These are phyloP conservation scores for Castanea crenata DNA, from an alignment of 306 rosid species.

Conservation along the genomic window DNA sequence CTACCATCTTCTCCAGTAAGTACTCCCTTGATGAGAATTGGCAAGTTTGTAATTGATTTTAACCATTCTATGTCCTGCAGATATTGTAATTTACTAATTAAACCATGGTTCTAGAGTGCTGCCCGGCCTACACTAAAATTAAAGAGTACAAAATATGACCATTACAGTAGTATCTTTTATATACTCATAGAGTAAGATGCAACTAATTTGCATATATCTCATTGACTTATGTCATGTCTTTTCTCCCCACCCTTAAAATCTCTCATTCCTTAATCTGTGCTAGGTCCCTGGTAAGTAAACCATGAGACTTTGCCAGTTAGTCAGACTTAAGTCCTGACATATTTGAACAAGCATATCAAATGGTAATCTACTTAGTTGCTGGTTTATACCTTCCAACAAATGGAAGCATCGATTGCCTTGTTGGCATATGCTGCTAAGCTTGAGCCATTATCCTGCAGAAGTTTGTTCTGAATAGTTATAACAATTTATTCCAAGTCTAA, in stretches of 20 bases:
- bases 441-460: constrained; percentile 53
- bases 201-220: not conserved
- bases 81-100: not conserved
- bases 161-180: not conserved
- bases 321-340: not conserved
- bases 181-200: not conserved
- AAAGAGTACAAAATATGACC: not conserved
- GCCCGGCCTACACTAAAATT: not conserved
- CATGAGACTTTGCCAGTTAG: not conserved
- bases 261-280: not conserved
- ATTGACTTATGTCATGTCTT: not conserved
- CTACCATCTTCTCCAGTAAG: constrained; percentile 36
- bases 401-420: constrained; percentile 39
- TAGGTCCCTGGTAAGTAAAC: not conserved
- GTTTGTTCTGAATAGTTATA: not conserved
- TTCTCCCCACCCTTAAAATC: not conserved
- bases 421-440: constrained; percentile 35
- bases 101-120: not conserved
- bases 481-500: not conserved
- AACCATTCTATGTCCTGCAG: constrained; percentile 37
- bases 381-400: constrained; percentile 53
- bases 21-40: constrained; percentile 32
- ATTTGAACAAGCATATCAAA: not conserved
- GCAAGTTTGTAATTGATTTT: constrained; percentile 31
- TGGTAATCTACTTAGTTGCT: not conserved